Percentiles rank a stretch among this genome's conserved stretches.
phyloP scores from a whole-genome alignment of 2,329 filamentous ascomycete genomes.

The Aphanoascus verrucosus region DNA sequence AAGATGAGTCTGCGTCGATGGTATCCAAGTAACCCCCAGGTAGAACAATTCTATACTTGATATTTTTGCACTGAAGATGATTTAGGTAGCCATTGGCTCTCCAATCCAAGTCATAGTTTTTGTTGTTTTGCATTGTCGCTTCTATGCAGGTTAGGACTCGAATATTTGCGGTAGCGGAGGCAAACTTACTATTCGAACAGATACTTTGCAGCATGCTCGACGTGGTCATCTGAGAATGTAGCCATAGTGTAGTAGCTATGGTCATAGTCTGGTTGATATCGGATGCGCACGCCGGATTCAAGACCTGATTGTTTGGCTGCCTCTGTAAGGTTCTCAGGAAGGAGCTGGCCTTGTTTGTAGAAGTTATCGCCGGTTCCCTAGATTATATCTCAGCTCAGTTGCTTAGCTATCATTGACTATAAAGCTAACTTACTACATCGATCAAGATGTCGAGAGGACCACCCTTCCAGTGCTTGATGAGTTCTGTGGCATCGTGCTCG shows the following conservation, averaged over 20 bases:
- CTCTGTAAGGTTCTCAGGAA: conserved; percentile 83
- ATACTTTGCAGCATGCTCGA: conserved; percentile 83
- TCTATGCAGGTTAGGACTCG: conserved; percentile 6
- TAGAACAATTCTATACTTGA: not conserved
- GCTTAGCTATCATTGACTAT: not conserved
- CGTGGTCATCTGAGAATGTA: conserved; percentile 77
- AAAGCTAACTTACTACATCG: conserved; percentile 57
- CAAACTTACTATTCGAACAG: conserved; percentile 46
- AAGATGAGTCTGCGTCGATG: not conserved
- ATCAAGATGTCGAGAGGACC: conserved; percentile 66
- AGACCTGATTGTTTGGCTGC: conserved; percentile 68
- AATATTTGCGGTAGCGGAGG: conserved; percentile 18
- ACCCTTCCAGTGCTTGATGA: conserved; percentile 64
- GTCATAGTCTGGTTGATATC: conserved; percentile 86
- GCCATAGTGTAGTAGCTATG: conserved; percentile 98
- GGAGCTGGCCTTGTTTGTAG: conserved; percentile 83
- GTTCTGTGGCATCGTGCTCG: conserved; percentile 82
- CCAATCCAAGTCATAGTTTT: conserved; percentile 1
- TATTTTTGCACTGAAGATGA: not conserved
- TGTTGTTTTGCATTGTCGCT: conserved; percentile 3
- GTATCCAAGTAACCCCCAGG: not conserved
- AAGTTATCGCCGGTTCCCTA: conserved; percentile 94
- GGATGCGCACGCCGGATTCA: conserved; percentile 57
- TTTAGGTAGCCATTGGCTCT: not conserved
- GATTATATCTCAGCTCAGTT: not conserved